Conservation (phyloP, 257 asterid genomes). For the Salvia hispanica region DNA sequence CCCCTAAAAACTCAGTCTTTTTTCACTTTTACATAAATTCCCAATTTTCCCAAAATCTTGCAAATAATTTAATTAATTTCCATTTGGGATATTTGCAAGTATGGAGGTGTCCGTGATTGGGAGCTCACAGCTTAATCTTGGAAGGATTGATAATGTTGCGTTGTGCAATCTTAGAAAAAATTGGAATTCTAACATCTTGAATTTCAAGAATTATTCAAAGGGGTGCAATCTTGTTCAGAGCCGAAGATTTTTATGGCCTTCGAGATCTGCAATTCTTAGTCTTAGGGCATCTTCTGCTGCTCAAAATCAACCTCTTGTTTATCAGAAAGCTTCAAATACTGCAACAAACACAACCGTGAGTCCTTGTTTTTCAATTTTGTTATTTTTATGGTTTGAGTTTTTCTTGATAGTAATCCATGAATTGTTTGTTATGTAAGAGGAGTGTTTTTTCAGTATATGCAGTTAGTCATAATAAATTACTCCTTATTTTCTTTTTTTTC, state of each 20-base stretch:
- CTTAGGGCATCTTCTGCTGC: constrained; percentile 51
- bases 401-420: constrained; percentile 4
- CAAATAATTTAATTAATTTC: not conserved
- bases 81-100: constrained; percentile 29
- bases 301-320: constrained; percentile 42
- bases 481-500: no score
- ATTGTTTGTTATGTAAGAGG: not conserved
- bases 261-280: constrained; percentile 45
- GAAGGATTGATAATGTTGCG: constrained; percentile 45
- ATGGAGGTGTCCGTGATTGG: constrained; percentile 74
- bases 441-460: no score
- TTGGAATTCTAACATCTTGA: constrained; percentile 40
- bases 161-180: constrained; percentile 52
- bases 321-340: constrained; percentile 35
- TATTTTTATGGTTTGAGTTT: constrained; percentile 15
- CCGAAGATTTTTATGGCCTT: constrained; percentile 37
- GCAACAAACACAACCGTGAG: constrained; percentile 43
- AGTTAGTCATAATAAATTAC: no score
- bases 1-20: not conserved
- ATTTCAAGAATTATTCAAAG: constrained; percentile 31
- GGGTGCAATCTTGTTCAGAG: constrained; percentile 39
- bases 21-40: constrained; percentile 4
- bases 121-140: constrained; percentile 64
- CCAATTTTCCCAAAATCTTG: constrained; percentile 5
- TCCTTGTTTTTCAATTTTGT: not conserved